Base-by-base conservation (phyloP, 2,329 filamentous ascomycete genomes). In the Trichoderma lentiforme region DNA sequence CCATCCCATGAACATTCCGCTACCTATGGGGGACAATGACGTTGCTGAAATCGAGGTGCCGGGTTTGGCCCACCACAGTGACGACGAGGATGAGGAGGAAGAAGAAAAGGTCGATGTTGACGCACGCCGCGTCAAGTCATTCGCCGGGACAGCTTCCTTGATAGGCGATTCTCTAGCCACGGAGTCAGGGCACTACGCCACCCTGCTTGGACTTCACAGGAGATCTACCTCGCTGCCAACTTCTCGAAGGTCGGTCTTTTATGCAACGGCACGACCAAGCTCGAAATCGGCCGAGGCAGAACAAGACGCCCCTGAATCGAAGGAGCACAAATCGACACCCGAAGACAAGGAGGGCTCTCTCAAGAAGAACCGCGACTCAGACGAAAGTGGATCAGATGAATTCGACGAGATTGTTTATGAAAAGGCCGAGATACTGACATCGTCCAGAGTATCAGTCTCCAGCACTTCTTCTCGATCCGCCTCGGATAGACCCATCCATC, bases 11-110 rank as follows among this genome's bases (percentile, higher is more conserved):
- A 76, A 80, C 53, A 87, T 95, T 73, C 90, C 93, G n/a, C 83
- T 96, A 11, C 93, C 93, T 0, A 83, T 91, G 53, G 85, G 85
- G 28, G 85, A 89, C 43, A 86, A 90, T 62, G 93, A 97, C 77
- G 82, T 95, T 8, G 87, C 91, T 60, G 93, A 97, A 78, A 96
- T 97, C 56, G 92, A 96, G 77, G 87, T 94, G 58, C 92, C 92
- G 4, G 92, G 92, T 0, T 84, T 94, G 6, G 88, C 87, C 1
- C 80, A 80, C 14, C 86, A 90, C 74, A 89, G 85, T 71, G 90
- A 93, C 71, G 90, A 91, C 15, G 91, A 92, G 66, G 84, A 84
- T 8, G 18, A 43, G 6, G 83, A 84, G 14, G 84, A 83, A 11
- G 43, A 53, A 4, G 66, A 62, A 18, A 30, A 81, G 1, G 80